Base-by-base conservation (phyloP, 2,329 filamentous ascomycete species). In the Aureobasidium leucospermi region DNA sequence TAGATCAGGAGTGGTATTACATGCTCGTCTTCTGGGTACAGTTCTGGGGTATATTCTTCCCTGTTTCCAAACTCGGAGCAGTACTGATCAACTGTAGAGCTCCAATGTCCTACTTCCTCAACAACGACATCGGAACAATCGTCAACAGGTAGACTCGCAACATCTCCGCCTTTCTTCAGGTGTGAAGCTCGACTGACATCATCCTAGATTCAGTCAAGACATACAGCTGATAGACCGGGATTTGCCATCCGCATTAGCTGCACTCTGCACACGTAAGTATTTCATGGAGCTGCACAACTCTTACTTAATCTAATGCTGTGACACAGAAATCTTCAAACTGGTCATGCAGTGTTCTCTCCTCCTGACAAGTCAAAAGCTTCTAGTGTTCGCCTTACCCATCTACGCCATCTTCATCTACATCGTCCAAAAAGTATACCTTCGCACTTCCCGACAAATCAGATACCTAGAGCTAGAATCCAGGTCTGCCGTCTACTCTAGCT, bases 401-500 rank as follows among this genome's bases (percentile, higher is more conserved):
- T 79, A 73, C 61, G 57, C 69, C 47, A 70, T 39, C 8, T 4
- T 29, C 48, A 7, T 39, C 23, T 52, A 51, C 11, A n/a, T 51
- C 9, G 23, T 80, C 6, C 77, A 80, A 60, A 72, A 67, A 51
- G 73, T 75, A 65, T 80, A 80, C 61, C 72, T 80, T 3, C 74
- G 71, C 13, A 79, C 77, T 7, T 77, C 76, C 6, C 72, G 78
- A 1, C 77, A 79, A 61, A 65, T 80, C 6, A 75, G 81, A 52
- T 74, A 81, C 31, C 69, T 83, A 7, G 81, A 84, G 64, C 71
- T 83, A 0, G 80, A 83, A 65, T 70, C 74, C 28, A 77, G 78
- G 60, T 73, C 75, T 0, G 77, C 78, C 0, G 70, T 82, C 0
- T 79, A 78, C 63, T 52, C 57, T 11, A 55, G 43, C 15, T 45